phyloP scores from a whole-genome alignment of 345 rosid species.

The Arabis hirsuta region DNA sequence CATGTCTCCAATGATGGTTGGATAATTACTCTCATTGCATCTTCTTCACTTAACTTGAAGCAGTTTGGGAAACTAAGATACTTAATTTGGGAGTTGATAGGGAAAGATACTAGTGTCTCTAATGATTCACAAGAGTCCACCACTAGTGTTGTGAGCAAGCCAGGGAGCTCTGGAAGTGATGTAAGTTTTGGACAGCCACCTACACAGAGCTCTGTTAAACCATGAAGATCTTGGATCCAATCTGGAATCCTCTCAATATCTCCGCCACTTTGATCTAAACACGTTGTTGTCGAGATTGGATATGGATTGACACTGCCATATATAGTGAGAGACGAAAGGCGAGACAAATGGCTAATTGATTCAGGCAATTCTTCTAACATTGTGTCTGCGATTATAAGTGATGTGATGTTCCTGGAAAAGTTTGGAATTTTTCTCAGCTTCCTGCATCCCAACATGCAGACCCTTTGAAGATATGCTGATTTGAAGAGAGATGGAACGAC shows the following conservation, averaged over 20 bases:
- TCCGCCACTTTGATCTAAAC: neutral
- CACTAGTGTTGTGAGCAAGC: neutral
- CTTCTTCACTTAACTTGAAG: too few relatives aligned
- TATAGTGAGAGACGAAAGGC: neutral
- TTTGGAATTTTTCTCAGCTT: too few relatives aligned
- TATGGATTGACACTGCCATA: neutral
- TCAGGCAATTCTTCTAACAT: slow-evolving; percentile 5
- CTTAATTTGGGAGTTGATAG: too few relatives aligned
- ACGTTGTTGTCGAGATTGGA: neutral
- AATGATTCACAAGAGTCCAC: neutral
- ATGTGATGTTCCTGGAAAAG: too few relatives aligned
- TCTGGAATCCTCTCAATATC: too few relatives aligned
- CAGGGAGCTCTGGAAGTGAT: slow-evolving; percentile 27
- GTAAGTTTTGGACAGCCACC: neutral
- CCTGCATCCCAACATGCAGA: slow-evolving; percentile 17
- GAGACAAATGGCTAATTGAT: neutral
- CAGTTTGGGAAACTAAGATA: too few relatives aligned
- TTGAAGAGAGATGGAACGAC: slow-evolving; percentile 11
- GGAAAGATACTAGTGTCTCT: neutral
- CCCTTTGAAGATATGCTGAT: neutral
- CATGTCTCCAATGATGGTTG: too few relatives aligned
- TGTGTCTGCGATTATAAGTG: neutral
- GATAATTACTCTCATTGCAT: too few relatives aligned
- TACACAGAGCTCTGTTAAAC: neutral
- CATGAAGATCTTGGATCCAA: slow-evolving; percentile 5